phyloP scores from a whole-genome alignment of 2,329 filamentous ascomycete species.

The Aspergillus thermomutatus region DNA sequence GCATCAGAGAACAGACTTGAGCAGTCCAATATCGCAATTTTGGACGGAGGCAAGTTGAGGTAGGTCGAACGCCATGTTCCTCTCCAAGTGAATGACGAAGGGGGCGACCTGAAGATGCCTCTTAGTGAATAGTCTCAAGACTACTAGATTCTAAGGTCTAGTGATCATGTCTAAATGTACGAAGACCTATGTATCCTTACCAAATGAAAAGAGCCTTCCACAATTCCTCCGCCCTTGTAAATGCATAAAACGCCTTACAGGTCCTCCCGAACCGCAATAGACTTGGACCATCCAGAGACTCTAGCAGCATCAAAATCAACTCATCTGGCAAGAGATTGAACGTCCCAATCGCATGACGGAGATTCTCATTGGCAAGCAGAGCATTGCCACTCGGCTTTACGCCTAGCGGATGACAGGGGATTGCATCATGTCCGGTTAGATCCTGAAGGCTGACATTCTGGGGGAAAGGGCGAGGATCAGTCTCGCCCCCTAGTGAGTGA shows the following conservation, averaged over 20 bases:
- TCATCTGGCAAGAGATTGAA: slow-evolving; percentile 76
- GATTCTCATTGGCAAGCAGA: slow-evolving; percentile 62
- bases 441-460: slow-evolving; percentile 22
- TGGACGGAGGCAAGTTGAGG: slow-evolving; percentile 55
- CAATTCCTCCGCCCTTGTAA: slow-evolving; percentile 76
- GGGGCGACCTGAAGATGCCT: slow-evolving; percentile 23
- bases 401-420: slow-evolving; percentile 76
- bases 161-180: not conserved
- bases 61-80: slow-evolving; percentile 83
- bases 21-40: slow-evolving; percentile 64
- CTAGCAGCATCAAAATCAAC: slow-evolving; percentile 69
- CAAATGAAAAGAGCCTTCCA: slow-evolving; percentile 83
- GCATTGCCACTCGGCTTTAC: slow-evolving; percentile 87
- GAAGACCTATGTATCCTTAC: slow-evolving; percentile 56
- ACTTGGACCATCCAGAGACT: slow-evolving; percentile 63
- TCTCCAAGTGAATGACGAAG: slow-evolving; percentile 60
- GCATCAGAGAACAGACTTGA: slow-evolving; percentile 82
- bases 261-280: slow-evolving; percentile 69
- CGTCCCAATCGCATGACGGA: slow-evolving; percentile 62
- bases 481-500: slow-evolving; percentile 16
- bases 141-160: slow-evolving; percentile 1
- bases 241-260: slow-evolving; percentile 84
- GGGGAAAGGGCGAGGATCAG: slow-evolving; percentile 2
- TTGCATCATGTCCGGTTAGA: slow-evolving; percentile 51
- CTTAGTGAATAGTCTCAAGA: slow-evolving; percentile 16